Conservation (phyloP, 1,139 yeast species). For the Yamadazyma jaroonii region DNA sequence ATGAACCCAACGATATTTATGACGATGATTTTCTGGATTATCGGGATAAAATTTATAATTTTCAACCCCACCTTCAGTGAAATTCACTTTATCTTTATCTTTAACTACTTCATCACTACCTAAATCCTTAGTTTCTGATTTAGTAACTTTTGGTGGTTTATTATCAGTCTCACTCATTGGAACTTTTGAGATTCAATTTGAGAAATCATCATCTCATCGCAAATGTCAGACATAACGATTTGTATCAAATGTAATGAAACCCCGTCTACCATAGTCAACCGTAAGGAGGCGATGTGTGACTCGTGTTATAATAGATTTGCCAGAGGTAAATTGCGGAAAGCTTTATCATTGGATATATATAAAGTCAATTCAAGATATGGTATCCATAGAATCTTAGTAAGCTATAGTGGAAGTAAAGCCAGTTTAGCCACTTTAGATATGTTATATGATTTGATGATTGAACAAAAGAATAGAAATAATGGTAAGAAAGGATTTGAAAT, state of each 20-base stretch:
- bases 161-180: neutral
- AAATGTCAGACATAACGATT: neutral
- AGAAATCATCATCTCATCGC: conserved; percentile 4
- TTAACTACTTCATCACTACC: conserved; percentile 22
- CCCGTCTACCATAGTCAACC: conserved; percentile 47
- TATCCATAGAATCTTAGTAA: conserved; percentile 48
- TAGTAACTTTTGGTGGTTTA: no score
- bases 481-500: conserved; percentile 70
- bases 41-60: conserved; percentile 81
- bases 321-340: conserved; percentile 76
- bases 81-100: conserved; percentile 52
- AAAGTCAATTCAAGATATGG: conserved; percentile 49
- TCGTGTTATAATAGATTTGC: conserved; percentile 72
- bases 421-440: conserved; percentile 71
- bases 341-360: conserved; percentile 65
- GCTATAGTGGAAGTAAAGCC: conserved; percentile 64
- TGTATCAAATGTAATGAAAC: conserved; percentile 48
- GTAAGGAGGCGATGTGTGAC: conserved; percentile 71
- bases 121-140: neutral
- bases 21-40: conserved; percentile 61
- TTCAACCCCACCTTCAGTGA: conserved; percentile 52
- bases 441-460: conserved; percentile 55
- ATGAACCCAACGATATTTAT: conserved; percentile 56
- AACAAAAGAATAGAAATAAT: conserved; percentile 62
- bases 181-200: neutral